Conservation (phyloP, 2,329 filamentous ascomycete species). For the Lachnellula cervina region DNA sequence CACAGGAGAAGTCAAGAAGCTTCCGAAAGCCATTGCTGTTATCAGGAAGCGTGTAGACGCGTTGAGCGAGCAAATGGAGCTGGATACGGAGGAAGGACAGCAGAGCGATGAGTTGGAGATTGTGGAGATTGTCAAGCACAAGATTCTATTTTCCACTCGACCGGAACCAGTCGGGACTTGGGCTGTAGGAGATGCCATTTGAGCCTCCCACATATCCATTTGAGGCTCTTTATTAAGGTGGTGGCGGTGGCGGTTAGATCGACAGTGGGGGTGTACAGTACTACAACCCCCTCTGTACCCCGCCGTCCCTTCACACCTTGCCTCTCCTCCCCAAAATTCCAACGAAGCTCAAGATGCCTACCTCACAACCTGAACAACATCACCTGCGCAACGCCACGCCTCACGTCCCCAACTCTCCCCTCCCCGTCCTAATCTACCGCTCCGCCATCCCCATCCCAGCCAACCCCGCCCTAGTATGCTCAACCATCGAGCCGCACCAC, state of each 20-base stretch:
- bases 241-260: neutral
- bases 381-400: conserved; percentile 19
- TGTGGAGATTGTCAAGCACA: conserved; percentile 81
- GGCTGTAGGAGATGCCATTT: conserved; percentile 6
- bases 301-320: conserved; percentile 8
- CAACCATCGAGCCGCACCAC: conserved; percentile 27
- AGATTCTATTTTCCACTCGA: conserved; percentile 76
- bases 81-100: conserved; percentile 16
- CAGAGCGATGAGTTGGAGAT: conserved; percentile 64
- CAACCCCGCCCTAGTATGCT: conserved; percentile 21
- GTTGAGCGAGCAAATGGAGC: neutral
- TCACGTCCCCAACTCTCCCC: conserved; percentile 31
- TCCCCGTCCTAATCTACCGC: conserved; percentile 35
- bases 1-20: conserved; percentile 83
- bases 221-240: neutral
- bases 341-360: neutral
- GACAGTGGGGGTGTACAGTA: no score
- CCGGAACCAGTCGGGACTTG: conserved; percentile 72
- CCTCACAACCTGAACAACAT: conserved; percentile 12
- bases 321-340: neutral
- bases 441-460: conserved; percentile 28
- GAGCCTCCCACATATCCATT: neutral
- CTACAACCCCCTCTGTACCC: conserved; percentile 8
- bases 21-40: conserved; percentile 74
- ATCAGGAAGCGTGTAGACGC: conserved; percentile 50